phyloP scores from a whole-genome alignment of 768 basidiomycete species.

The Dictyophora rubrovolvata region DNA sequence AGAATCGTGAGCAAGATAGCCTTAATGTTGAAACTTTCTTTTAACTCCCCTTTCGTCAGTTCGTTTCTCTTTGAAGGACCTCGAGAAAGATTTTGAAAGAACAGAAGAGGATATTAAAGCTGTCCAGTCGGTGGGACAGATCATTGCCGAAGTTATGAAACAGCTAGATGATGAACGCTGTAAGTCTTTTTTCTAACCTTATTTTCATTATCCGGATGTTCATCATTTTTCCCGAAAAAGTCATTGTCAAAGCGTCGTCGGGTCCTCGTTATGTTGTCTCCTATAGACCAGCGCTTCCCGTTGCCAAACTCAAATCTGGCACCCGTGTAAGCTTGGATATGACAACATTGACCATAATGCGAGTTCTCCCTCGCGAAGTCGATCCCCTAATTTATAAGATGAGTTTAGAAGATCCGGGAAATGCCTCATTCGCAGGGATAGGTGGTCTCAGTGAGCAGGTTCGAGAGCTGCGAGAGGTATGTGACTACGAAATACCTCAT shows the following conservation, averaged over 20 bases:
- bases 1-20: conserved; percentile 60
- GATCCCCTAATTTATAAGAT: conserved; percentile 99
- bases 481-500: conserved; percentile 21
- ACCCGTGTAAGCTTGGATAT: conserved; percentile 97
- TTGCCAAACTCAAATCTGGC: conserved; percentile 82
- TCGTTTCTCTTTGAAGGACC: conserved; percentile 79
- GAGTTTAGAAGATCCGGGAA: conserved; percentile 96
- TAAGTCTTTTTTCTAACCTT: conserved; percentile 31
- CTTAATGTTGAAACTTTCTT: neutral
- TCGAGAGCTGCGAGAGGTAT: conserved; percentile 85
- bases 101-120: conserved; percentile 99
- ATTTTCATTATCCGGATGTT: conserved; percentile 17
- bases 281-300: conserved; percentile 87
- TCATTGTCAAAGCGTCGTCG: conserved; percentile 98
- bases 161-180: conserved; percentile 97
- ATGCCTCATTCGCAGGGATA: conserved; percentile 91
- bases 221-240: conserved; percentile 22
- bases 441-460: conserved; percentile 96
- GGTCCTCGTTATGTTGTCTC: conserved; percentile 98
- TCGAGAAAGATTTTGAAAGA: conserved; percentile 85
- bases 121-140: conserved; percentile 96
- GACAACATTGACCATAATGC: conserved; percentile 99
- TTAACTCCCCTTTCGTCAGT: conserved; percentile 38
- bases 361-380: conserved; percentile 93
- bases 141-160: conserved; percentile 98